Conservation (phyloP, 2,329 filamentous ascomycete genomes). For the Penicillium sumatraense region DNA sequence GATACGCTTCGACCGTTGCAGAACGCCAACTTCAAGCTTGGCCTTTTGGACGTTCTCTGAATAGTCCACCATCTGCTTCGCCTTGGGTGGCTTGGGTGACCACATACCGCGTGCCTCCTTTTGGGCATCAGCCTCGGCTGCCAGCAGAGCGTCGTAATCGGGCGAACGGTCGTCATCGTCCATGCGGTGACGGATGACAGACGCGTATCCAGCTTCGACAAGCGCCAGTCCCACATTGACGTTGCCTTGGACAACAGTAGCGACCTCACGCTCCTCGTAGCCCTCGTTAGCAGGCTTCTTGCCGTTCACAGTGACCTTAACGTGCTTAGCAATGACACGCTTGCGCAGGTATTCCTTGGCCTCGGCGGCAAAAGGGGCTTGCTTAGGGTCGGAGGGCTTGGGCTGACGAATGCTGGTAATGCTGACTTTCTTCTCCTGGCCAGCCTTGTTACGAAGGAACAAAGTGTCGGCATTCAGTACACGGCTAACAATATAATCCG, state of each 20-base stretch:
- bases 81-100: slow-evolving; percentile 84
- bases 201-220: slow-evolving; percentile 91
- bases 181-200: slow-evolving; percentile 91
- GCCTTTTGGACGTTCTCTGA: slow-evolving; percentile 94
- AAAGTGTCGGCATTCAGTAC: slow-evolving; percentile 89
- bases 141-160: slow-evolving; percentile 74
- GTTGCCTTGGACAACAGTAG: slow-evolving; percentile 79
- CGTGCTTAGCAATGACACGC: slow-evolving; percentile 93
- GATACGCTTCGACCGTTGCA: slow-evolving; percentile 89
- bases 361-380: slow-evolving; percentile 86
- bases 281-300: slow-evolving; percentile 87
- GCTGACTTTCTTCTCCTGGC: slow-evolving; percentile 85
- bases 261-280: slow-evolving; percentile 93
- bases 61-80: slow-evolving; percentile 82
- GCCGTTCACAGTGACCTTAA: slow-evolving; percentile 86
- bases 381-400: slow-evolving; percentile 83
- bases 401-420: slow-evolving; percentile 92
- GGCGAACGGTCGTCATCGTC: slow-evolving; percentile 93
- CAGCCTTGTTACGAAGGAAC: slow-evolving; percentile 81
- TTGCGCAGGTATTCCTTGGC: slow-evolving; percentile 96
- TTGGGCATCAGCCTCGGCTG: slow-evolving; percentile 66
- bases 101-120: slow-evolving; percentile 92
- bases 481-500: slow-evolving; percentile 82
- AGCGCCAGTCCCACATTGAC: slow-evolving; percentile 84
- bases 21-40: slow-evolving; percentile 85